Evolutionary conservation across 2,329 filamentous ascomycete genomes (phyloP).

Genomic region (Penicillium corylophilum): DNA sequence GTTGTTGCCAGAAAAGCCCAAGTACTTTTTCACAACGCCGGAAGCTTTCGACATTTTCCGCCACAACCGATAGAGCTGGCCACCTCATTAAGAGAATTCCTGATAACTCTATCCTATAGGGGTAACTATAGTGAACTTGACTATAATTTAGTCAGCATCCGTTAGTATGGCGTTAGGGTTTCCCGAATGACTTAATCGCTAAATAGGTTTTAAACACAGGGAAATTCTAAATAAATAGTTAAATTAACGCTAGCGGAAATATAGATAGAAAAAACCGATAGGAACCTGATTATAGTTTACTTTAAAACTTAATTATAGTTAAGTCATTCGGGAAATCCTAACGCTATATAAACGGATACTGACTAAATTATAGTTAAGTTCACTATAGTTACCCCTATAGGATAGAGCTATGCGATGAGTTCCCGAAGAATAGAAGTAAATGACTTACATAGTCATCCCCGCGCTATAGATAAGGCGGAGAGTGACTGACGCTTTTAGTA

Average conservation of each 20-base stretch:
- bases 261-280: neutral
- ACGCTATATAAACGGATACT: neutral
- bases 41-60: no score
- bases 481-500: no score
- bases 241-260: neutral
- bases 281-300: neutral
- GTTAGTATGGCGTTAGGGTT: neutral
- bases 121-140: neutral
- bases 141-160: neutral
- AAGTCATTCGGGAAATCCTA: neutral
- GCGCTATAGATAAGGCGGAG: no score
- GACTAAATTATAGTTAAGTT: neutral
- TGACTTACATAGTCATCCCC: no score
- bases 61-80: no score
- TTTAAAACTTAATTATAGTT: neutral
- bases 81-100: no score
- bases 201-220: neutral
- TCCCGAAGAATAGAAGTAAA: no score
- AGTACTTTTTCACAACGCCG: no score
- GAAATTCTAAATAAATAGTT: neutral
- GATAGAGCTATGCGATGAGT: no score
- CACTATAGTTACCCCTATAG: neutral
- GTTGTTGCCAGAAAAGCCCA: no score
- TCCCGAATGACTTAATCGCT: neutral
- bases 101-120: conserved; percentile 1